Conservation (phyloP, 164 flowering plant genomes). For the Aristolochia contorta region DNA sequence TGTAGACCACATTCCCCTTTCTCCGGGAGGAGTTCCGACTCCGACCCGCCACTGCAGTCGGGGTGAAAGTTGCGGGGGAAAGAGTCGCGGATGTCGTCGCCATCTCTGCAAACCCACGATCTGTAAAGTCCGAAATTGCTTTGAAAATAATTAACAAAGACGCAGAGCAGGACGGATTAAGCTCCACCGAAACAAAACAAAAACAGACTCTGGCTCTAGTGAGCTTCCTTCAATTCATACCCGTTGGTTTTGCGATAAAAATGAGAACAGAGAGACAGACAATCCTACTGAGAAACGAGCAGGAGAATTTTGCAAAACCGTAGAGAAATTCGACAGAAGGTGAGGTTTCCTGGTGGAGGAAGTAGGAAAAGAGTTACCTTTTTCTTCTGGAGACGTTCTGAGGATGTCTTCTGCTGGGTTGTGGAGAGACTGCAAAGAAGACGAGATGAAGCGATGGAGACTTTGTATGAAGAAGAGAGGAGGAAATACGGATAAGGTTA, state of each 20-base stretch:
- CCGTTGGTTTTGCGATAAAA: neutral
- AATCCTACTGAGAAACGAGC: neutral
- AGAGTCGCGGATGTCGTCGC: conserved; percentile 33
- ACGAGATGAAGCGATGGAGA: conserved; percentile 2
- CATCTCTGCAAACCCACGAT: conserved; percentile 17
- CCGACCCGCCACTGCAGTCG: conserved; percentile 6
- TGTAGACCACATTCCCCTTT: conserved; percentile 26
- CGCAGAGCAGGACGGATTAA: too few species aligned
- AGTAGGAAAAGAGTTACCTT: conserved; percentile 3
- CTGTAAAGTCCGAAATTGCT: neutral
- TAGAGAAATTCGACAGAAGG: neutral
- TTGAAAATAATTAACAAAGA: neutral
- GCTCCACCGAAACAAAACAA: neutral
- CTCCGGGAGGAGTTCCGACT: conserved; percentile 13
- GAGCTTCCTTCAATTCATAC: neutral
- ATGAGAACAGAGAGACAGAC: neutral
- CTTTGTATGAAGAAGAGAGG: conserved; percentile 12
- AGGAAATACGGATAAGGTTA: conserved; percentile 29
- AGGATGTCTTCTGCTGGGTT: neutral
- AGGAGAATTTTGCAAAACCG: neutral
- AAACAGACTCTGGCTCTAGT: neutral
- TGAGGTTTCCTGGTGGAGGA: too few species aligned
- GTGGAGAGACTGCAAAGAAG: conserved; percentile 8
- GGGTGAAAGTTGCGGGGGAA: conserved; percentile 13
- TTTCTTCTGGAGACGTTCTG: conserved; percentile 4